phyloP scores from a whole-genome alignment of 177 flowering plant species.

The Tripterygium wilfordii region DNA sequence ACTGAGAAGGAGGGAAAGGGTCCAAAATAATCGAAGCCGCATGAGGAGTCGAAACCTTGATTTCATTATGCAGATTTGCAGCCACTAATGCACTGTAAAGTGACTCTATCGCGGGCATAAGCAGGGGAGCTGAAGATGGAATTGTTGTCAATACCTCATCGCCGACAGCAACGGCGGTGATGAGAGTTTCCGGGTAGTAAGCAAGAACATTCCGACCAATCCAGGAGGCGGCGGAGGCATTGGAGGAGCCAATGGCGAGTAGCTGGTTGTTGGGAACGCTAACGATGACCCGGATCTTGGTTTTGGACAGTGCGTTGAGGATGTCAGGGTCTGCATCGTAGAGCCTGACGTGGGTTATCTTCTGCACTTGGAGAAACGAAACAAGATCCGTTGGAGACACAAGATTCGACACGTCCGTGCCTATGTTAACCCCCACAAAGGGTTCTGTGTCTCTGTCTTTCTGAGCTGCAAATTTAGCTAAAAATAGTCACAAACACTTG shows the following conservation, averaged over 20 bases:
- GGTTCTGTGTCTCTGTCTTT: constrained; percentile 37
- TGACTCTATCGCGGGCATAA: constrained; percentile 81
- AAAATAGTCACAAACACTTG: too few relatives aligned
- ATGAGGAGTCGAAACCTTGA: constrained; percentile 85
- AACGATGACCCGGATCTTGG: constrained; percentile 75
- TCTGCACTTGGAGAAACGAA: constrained; percentile 63
- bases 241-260: constrained; percentile 78
- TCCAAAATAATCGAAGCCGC: constrained; percentile 73
- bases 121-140: constrained; percentile 67
- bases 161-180: constrained; percentile 75
- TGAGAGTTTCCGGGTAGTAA: constrained; percentile 68
- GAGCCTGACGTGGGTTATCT: constrained; percentile 73
- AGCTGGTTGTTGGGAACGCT: constrained; percentile 90
- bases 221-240: constrained; percentile 86
- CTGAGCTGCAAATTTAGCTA: constrained; percentile 9
- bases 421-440: constrained; percentile 82
- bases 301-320: constrained; percentile 59
- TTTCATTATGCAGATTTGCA: constrained; percentile 53
- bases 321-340: constrained; percentile 68
- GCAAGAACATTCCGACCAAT: constrained; percentile 63
- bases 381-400: constrained; percentile 60
- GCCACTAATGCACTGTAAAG: constrained; percentile 72
- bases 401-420: constrained; percentile 66
- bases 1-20: constrained; percentile 95
- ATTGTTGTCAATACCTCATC: constrained; percentile 85